These are phyloP conservation scores for Tetracentron sinense DNA, from an alignment of 164 flowering plant genomes.

Conservation along the genomic window DNA sequence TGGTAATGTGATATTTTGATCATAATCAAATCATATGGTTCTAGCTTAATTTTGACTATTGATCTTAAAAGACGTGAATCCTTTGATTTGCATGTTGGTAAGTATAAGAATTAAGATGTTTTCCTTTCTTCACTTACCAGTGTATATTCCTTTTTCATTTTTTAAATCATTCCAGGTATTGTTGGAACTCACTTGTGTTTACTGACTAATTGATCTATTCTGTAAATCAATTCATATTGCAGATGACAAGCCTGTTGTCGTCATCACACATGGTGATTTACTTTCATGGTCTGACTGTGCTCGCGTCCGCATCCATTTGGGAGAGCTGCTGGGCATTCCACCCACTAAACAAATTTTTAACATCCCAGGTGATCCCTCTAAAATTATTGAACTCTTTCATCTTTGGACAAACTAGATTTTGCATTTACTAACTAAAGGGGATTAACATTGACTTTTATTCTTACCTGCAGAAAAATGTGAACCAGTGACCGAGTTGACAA, in stretches of 20 bases:
- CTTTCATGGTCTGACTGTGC: constrained; percentile 57
- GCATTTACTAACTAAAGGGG: not conserved
- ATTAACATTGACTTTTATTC: not conserved
- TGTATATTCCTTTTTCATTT: not conserved
- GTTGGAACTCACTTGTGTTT: not conserved
- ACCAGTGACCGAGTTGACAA: constrained; percentile 37
- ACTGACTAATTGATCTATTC: not conserved
- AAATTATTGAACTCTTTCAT: not conserved
- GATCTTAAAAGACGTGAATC: too few species aligned
- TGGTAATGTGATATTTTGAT: too few species aligned
- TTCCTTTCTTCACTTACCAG: not conserved
- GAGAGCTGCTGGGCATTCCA: constrained; percentile 66
- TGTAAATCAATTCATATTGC: constrained; percentile 12
- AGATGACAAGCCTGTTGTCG: constrained; percentile 88
- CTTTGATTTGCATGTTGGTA: too few species aligned
- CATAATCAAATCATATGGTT: too few species aligned
- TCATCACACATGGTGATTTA: constrained; percentile 78
- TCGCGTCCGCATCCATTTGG: constrained; percentile 55
- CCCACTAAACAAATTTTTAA: constrained; percentile 75
- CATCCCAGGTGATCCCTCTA: constrained; percentile 62
- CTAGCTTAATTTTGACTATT: too few species aligned
- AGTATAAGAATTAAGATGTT: too few species aligned
- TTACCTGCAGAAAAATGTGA: constrained; percentile 46
- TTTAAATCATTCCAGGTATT: too few species aligned
- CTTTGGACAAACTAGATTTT: not conserved